phyloP scores from a whole-genome alignment of 2,329 filamentous ascomycete species.

The Alternaria dauci region DNA sequence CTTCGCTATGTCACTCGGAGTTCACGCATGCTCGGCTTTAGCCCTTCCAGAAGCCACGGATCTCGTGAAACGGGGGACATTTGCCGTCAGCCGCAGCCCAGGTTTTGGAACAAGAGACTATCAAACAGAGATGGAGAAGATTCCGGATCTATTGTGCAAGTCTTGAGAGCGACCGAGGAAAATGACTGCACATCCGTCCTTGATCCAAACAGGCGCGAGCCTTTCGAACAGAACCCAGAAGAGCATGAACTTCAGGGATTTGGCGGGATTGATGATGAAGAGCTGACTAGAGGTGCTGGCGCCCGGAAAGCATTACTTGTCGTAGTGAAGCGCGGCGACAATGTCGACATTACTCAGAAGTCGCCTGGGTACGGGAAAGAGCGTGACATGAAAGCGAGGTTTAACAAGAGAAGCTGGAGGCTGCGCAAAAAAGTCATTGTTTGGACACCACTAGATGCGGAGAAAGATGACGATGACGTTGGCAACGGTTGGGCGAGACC shows the following conservation, averaged over 20 bases:
- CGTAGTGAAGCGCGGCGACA: constrained; percentile 20
- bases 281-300: constrained; percentile 18
- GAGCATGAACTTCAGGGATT: constrained; percentile 13
- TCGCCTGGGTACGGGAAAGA: constrained; percentile 23
- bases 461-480: constrained; percentile 22
- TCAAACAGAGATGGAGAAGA: constrained; percentile 15
- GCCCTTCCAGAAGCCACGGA: constrained; percentile 20
- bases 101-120: constrained; percentile 18
- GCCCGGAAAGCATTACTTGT: constrained; percentile 19
- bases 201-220: constrained; percentile 12
- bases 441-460: constrained; percentile 20
- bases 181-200: constrained; percentile 17
- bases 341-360: constrained; percentile 13
- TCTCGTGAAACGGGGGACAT: constrained; percentile 23
- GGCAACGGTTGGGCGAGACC: constrained; percentile 25
- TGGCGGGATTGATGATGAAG: constrained; percentile 21
- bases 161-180: constrained; percentile 18
- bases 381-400: constrained; percentile 23
- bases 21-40: constrained; percentile 26
- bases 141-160: constrained; percentile 15
- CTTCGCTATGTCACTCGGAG: constrained; percentile 22
- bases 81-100: constrained; percentile 20
- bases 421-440: constrained; percentile 25
- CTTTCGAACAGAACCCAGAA: constrained; percentile 16
- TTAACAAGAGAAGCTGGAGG: constrained; percentile 23